Percentiles rank a stretch among this genome's conserved stretches.
phyloP scores from a whole-genome alignment of 768 basidiomycete genomes.

The Suillus subaureus region DNA sequence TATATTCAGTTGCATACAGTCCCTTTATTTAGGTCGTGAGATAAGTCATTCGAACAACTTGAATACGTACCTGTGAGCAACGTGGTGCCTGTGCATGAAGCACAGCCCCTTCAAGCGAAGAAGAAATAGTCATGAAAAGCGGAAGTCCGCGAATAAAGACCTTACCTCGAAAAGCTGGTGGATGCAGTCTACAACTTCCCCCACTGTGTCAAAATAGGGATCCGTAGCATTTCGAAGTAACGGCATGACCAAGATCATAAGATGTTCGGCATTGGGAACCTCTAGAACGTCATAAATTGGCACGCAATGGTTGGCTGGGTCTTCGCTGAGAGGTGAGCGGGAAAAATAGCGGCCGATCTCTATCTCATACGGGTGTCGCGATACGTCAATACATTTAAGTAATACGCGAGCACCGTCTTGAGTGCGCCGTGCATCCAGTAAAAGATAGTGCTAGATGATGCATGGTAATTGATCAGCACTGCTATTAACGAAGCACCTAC shows the following conservation, averaged over 20 bases:
- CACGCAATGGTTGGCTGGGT: constrained; percentile 23
- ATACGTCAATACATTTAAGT: constrained; percentile 25
- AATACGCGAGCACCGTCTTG: constrained; percentile 26
- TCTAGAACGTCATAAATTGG: constrained; percentile 22
- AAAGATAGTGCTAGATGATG: not conserved
- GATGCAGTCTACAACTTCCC: constrained; percentile 26
- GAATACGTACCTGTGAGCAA: constrained; percentile 39
- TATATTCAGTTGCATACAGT: constrained; percentile 34
- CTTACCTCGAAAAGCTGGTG: constrained; percentile 26
- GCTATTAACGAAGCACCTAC: not conserved
- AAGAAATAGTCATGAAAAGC: not conserved
- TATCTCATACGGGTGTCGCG: constrained; percentile 19
- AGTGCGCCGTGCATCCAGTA: constrained; percentile 28
- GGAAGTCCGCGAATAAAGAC: not conserved
- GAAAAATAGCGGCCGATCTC: constrained; percentile 20
- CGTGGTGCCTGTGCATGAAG: constrained; percentile 39
- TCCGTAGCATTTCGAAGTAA: constrained; percentile 17
- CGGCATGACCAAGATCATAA: constrained; percentile 26
- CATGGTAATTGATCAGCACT: too few species aligned
- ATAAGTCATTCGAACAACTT: not conserved
- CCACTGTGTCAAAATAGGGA: constrained; percentile 21
- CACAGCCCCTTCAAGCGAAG: constrained; percentile 29
- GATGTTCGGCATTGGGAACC: constrained; percentile 4
- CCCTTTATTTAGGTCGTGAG: constrained; percentile 28
- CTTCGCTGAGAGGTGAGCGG: not conserved